Percentiles rank a stretch among this genome's conserved stretches.
These are phyloP conservation scores for Crucibulum laeve DNA, from an alignment of 768 basidiomycete species.

Conservation along the genomic window DNA sequence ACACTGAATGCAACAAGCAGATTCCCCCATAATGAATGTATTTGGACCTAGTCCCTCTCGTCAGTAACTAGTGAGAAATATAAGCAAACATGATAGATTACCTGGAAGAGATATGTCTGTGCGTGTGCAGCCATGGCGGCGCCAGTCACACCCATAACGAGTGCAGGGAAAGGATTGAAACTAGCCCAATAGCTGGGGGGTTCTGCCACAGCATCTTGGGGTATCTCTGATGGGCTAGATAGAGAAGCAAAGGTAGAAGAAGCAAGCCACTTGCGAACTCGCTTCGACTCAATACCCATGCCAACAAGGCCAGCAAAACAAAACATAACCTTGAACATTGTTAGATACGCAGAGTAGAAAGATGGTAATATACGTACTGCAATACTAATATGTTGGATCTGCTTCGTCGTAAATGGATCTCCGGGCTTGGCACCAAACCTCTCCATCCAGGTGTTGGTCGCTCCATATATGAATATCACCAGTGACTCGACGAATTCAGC, in stretches of 20 bases:
- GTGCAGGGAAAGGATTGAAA: constrained; percentile 91
- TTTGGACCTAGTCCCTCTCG: constrained; percentile 56
- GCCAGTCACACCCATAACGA: constrained; percentile 92
- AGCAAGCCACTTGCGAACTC: constrained; percentile 70
- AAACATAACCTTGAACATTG: constrained; percentile 94
- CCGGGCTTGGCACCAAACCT: constrained; percentile 80
- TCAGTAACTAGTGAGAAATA: neutral
- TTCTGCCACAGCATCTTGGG: constrained; percentile 48
- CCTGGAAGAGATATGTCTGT: constrained; percentile 89
- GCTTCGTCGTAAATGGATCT: constrained; percentile 84
- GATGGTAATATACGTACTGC: constrained; percentile 73
- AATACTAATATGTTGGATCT: constrained; percentile 92
- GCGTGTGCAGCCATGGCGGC: constrained; percentile 91
- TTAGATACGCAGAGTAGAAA: too few species aligned
- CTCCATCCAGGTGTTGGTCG: constrained; percentile 97
- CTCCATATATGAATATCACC: constrained; percentile 85
- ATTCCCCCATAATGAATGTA: constrained; percentile 90
- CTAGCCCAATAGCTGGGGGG: constrained; percentile 71
- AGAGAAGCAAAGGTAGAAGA: constrained; percentile 38
- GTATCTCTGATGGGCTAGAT: constrained; percentile 16
- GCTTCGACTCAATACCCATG: constrained; percentile 85
- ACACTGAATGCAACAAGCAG: constrained; percentile 75
- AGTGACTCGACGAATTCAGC: constrained; percentile 77
- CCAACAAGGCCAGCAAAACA: constrained; percentile 91
- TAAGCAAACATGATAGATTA: constrained; percentile 15